Base-by-base conservation (phyloP, 2,329 filamentous ascomycete genomes). In the Cercospora zeina region DNA sequence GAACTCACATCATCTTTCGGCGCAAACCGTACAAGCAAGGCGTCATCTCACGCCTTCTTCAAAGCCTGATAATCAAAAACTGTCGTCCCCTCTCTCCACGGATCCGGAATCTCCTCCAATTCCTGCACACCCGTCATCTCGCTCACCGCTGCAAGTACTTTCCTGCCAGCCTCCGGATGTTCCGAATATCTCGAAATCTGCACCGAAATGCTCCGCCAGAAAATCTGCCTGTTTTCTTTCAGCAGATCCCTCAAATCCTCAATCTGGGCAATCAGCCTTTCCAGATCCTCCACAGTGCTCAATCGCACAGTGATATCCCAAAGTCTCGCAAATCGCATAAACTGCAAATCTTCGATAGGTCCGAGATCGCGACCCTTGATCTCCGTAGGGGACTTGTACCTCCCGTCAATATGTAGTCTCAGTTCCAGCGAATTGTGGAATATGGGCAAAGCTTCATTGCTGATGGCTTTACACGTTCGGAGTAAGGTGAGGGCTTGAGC, bases 391-490 rank as follows among this genome's bases (percentile, higher is more conserved):
- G 42, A 49, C 13, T 63, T 57, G 37, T 66, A 66, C 14, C 64
- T 30, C 31, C 64, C 64, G 30, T 66, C 62, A 11, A 66, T 55
- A 19, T 66, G 64, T 11, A 66, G 21, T 1, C 57, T 50, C 10
- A 64, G 14, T n/a, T 64, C 59, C 1, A 66, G 51, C 6, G 54
- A 56, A 13, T 74, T 67, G 61, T 76, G 74, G 72, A 82, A 82
- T 49, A 81, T 72, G 11, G 69, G 72, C 24, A 72, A 72, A 5
- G 79, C 74, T 69, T 83, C 81, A 51, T 70, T 63, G 62, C 78
- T 74, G 37, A 82, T 68, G 63, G 79, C 77, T 21, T 73, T 76
- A 65, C 72, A 78, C 3, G 77, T 69, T 10, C 68, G 69, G 59
- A 76, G 75, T 9, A 83, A 70, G 3, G 65, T 67, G 13, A 76